phyloP scores from a whole-genome alignment of 2,329 filamentous ascomycete species.

The Cordyceps militaris region DNA sequence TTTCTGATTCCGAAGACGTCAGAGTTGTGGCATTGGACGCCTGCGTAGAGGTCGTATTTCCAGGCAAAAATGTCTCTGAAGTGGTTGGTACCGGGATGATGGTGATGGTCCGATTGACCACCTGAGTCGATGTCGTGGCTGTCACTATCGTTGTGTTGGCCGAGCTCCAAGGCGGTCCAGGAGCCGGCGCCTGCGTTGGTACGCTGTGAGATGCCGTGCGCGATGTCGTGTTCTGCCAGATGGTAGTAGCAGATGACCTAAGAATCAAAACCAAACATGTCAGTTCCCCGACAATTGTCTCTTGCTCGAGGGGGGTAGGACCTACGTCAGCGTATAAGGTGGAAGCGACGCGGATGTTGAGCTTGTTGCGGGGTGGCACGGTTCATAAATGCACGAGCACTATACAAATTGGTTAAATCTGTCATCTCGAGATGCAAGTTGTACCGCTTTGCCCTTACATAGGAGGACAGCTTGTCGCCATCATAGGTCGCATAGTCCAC shows the following conservation, averaged over 20 bases:
- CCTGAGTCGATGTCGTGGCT: neutral
- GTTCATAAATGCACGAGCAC: constrained; percentile 9
- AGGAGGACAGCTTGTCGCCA: constrained; percentile 24
- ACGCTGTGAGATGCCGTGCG: neutral
- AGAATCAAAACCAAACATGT: neutral
- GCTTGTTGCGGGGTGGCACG: constrained; percentile 7
- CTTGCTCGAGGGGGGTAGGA: neutral
- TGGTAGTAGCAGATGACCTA: neutral
- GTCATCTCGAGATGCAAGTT: neutral
- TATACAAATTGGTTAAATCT: neutral
- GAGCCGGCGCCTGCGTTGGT: neutral
- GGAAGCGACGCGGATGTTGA: neutral
- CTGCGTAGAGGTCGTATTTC: neutral
- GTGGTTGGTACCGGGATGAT: neutral
- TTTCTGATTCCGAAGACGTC: neutral
- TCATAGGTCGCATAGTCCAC: constrained; percentile 24
- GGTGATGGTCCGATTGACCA: neutral
- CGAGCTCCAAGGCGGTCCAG: neutral
- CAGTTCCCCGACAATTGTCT: neutral
- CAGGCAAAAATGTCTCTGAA: neutral
- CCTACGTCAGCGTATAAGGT: neutral
- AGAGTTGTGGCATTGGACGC: neutral
- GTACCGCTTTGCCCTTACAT: constrained; percentile 23
- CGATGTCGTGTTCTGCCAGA: neutral
- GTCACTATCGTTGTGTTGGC: neutral